These are phyloP conservation scores for Cercospora sojina DNA, from an alignment of 2,329 filamentous ascomycete species.

Conservation along the genomic window DNA sequence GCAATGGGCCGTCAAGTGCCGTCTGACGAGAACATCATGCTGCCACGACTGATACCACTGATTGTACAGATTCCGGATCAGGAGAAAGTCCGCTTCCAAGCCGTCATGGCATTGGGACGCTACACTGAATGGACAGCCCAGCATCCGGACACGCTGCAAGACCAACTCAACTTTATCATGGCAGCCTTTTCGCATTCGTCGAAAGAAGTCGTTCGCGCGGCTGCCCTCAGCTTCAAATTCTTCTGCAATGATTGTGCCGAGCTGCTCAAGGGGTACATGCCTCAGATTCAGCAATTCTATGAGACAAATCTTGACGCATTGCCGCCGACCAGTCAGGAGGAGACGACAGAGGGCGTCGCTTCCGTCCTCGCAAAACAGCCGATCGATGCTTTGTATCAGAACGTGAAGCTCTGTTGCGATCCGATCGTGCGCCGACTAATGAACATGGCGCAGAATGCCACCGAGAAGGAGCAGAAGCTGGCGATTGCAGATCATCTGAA, in stretches of 20 bases:
- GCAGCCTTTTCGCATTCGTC: slow-evolving; percentile 86
- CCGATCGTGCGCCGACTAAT: slow-evolving; percentile 84
- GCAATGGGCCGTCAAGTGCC: slow-evolving; percentile 97
- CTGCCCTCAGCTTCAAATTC: slow-evolving; percentile 92
- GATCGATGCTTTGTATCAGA: slow-evolving; percentile 72
- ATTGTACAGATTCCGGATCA: slow-evolving; percentile 93
- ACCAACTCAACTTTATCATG: slow-evolving; percentile 94
- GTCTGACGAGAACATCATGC: slow-evolving; percentile 78
- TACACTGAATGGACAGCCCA: slow-evolving; percentile 98
- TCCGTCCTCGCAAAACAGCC: slow-evolving; percentile 87
- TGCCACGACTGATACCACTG: slow-evolving; percentile 88
- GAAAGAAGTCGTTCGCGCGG: slow-evolving; percentile 85
- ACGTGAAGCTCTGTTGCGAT: slow-evolving; percentile 89
- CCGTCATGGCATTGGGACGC: slow-evolving; percentile 93
- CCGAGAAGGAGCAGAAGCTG: slow-evolving; percentile 77
- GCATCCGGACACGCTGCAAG: slow-evolving; percentile 86
- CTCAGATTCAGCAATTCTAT: slow-evolving; percentile 89
- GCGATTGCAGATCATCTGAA: slow-evolving; percentile 92
- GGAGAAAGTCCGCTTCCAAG: slow-evolving; percentile 96
- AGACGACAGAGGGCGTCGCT: slow-evolving; percentile 93
- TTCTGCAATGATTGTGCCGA: slow-evolving; percentile 94
- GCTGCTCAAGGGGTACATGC: slow-evolving; percentile 76
- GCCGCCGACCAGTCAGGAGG: slow-evolving; percentile 83
- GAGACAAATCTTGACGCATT: slow-evolving; percentile 83
- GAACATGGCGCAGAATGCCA: slow-evolving; percentile 79